Percentiles rank a stretch among this genome's conserved stretches.
These are phyloP conservation scores for Naganishia cerealis DNA, from an alignment of 1,284 basidiomycete genomes.

Conservation along the genomic window DNA sequence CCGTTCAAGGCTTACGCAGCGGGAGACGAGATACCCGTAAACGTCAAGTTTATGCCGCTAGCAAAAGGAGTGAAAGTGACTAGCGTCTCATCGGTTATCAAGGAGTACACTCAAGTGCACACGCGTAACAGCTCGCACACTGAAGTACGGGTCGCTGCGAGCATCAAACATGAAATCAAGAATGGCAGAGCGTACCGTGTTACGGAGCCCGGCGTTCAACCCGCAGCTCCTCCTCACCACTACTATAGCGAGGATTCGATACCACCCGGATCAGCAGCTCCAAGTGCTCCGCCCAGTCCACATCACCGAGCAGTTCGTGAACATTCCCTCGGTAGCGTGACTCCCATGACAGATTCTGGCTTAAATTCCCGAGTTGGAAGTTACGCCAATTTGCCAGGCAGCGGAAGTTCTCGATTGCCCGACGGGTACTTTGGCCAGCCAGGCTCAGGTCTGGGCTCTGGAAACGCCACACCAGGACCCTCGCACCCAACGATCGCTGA, in stretches of 20 bases:
- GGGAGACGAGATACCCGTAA: slow-evolving; percentile 75
- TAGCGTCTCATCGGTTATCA: slow-evolving; percentile 67
- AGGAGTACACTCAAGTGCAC: slow-evolving; percentile 69
- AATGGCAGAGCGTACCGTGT: slow-evolving; percentile 59
- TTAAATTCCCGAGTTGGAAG: slow-evolving; percentile 26
- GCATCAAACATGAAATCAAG: slow-evolving; percentile 69
- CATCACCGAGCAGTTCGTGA: slow-evolving; percentile 30
- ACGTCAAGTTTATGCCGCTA: slow-evolving; percentile 82
- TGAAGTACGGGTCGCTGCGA: slow-evolving; percentile 64
- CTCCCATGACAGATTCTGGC: slow-evolving; percentile 28
- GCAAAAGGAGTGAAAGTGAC: slow-evolving; percentile 77
- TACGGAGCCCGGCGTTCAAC: slow-evolving; percentile 27
- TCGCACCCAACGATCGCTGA: slow-evolving; percentile 23
- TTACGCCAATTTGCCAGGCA: slow-evolving; percentile 18
- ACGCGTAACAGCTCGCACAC: slow-evolving; percentile 64
- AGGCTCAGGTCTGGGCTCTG: slow-evolving; percentile 5
- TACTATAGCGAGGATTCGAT: slow-evolving; percentile 22
- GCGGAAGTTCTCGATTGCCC: slow-evolving; percentile 32
- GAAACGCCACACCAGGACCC: slow-evolving; percentile 24
- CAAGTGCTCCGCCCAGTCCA: slow-evolving; percentile 31
- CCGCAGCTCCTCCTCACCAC: slow-evolving; percentile 33
- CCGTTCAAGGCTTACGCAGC: slow-evolving; percentile 74
- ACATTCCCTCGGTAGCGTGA: slow-evolving; percentile 9
- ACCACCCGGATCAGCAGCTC: slow-evolving; percentile 23
- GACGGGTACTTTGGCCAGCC: slow-evolving; percentile 28